A percentile compares a stretch with the other conserved stretches of the same genome.
phyloP scores from a whole-genome alignment of 176 grass and related monocot species.

The Chrysopogon serrulatus region DNA sequence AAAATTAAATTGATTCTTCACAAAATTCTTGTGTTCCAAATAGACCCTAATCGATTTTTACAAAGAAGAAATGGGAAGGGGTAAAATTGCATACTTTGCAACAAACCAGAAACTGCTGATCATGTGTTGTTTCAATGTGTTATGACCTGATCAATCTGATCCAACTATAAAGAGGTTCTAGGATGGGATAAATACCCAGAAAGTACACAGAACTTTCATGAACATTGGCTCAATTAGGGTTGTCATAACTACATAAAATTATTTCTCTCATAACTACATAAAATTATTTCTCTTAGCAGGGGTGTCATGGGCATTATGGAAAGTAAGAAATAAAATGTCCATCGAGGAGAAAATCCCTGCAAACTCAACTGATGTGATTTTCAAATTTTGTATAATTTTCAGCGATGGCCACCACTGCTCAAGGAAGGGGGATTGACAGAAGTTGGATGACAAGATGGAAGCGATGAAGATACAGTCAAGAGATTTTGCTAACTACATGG shows the following conservation, averaged over 20 bases:
- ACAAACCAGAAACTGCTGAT: not conserved
- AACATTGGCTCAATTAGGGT: no score
- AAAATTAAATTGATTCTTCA: no score
- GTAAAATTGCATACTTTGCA: not conserved
- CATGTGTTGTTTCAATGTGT: not conserved
- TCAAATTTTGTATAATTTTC: no score
- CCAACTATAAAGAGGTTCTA: not conserved
- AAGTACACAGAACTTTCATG: no score
- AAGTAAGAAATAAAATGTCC: not conserved
- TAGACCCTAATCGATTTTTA: no score
- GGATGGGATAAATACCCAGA: not conserved
- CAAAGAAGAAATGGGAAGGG: not conserved
- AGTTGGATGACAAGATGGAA: not conserved
- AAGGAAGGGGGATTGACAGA: not conserved
- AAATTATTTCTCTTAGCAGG: no score
- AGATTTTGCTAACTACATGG: no score
- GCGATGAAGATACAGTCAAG: not conserved
- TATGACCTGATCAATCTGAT: not conserved
- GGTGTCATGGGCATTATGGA: not conserved
- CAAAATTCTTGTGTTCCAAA: no score
- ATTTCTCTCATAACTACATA: no score
- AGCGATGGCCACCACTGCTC: not conserved
- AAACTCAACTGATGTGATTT: no score
- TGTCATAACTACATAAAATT: no score
- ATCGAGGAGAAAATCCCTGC: not conserved